A percentile compares a stretch with the other conserved stretches of the same genome.
phyloP scores from a whole-genome alignment of 2,329 filamentous ascomycete genomes.

The Fusarium hainanense region DNA sequence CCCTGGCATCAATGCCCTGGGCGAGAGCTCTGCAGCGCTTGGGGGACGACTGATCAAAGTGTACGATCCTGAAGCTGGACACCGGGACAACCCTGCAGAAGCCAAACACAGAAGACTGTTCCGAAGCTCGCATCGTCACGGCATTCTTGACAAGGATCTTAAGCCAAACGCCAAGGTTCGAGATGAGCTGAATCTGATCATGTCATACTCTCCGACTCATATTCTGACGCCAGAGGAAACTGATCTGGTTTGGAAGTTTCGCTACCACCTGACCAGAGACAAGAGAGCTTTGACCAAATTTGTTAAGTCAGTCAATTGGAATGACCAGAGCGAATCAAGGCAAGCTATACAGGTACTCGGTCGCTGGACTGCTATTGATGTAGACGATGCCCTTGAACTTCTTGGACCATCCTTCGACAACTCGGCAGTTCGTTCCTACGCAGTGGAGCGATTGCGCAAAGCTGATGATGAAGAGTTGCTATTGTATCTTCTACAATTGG shows the following conservation, averaged over 20 bases:
- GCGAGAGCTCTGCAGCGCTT: constrained; percentile 59
- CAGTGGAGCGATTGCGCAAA: constrained; percentile 90
- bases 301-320: constrained; percentile 97
- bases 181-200: constrained; percentile 90
- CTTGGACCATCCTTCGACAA: constrained; percentile 94
- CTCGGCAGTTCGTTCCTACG: constrained; percentile 87
- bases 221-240: constrained; percentile 90
- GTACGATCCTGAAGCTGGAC: constrained; percentile 92
- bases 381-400: constrained; percentile 94
- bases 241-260: constrained; percentile 96
- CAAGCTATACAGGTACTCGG: constrained; percentile 90
- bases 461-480: constrained; percentile 92
- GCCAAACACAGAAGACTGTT: constrained; percentile 93
- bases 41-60: constrained; percentile 79
- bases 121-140: constrained; percentile 87
- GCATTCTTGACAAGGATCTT: constrained; percentile 92
- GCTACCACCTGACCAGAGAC: constrained; percentile 92
- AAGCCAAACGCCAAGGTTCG: constrained; percentile 96
- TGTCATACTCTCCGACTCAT: constrained; percentile 93
- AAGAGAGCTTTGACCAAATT: constrained; percentile 96
- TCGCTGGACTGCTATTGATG: constrained; percentile 96
- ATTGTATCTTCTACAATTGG: constrained; percentile 90
- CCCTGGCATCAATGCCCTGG: constrained; percentile 82
- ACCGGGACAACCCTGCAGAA: constrained; percentile 91
- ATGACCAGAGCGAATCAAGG: constrained; percentile 82